Conservation (phyloP, 768 basidiomycete species). For the Auricularia sp. region DNA sequence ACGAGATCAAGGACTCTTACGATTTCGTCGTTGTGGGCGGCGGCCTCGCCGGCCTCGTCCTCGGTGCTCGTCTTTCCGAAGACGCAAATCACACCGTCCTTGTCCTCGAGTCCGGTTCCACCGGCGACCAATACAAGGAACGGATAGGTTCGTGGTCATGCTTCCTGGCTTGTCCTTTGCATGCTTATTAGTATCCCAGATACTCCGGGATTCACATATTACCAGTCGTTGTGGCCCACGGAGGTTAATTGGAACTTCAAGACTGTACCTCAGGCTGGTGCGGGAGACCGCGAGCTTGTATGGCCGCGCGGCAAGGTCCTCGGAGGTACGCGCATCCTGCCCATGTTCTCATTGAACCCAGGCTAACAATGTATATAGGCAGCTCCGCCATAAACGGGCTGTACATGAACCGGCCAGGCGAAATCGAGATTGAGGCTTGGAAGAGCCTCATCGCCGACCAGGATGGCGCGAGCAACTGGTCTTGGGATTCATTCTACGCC, state of each 20-base stretch:
- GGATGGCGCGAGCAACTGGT: constrained; percentile 28
- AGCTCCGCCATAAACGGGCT: constrained; percentile 56
- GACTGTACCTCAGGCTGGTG: constrained; percentile 38
- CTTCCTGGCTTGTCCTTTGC: background rate
- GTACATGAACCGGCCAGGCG: constrained; percentile 49
- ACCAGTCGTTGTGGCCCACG: constrained; percentile 35
- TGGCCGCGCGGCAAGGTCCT: constrained; percentile 63
- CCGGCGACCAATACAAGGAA: constrained; percentile 29
- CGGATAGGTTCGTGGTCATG: background rate
- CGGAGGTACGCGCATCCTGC: constrained; percentile 31
- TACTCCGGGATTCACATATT: constrained; percentile 43
- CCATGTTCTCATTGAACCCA: background rate
- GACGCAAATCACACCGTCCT: constrained; percentile 29
- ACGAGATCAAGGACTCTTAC: constrained; percentile 32
- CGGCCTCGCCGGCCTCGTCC: constrained; percentile 35
- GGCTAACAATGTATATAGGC: background rate
- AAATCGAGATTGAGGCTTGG: constrained; percentile 40
- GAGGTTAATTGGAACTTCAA: constrained; percentile 50
- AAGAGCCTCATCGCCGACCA: constrained; percentile 30
- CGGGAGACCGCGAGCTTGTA: constrained; percentile 31
- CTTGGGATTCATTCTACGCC: constrained; percentile 36
- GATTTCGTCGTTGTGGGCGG: constrained; percentile 48
- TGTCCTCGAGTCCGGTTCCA: constrained; percentile 31
- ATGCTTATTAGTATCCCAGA: constrained; percentile 23
- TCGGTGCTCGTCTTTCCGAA: constrained; percentile 35